These are phyloP conservation scores for Sordariomycetes sp. DNA, from an alignment of 2,329 filamentous ascomycete species.

Conservation along the genomic window DNA sequence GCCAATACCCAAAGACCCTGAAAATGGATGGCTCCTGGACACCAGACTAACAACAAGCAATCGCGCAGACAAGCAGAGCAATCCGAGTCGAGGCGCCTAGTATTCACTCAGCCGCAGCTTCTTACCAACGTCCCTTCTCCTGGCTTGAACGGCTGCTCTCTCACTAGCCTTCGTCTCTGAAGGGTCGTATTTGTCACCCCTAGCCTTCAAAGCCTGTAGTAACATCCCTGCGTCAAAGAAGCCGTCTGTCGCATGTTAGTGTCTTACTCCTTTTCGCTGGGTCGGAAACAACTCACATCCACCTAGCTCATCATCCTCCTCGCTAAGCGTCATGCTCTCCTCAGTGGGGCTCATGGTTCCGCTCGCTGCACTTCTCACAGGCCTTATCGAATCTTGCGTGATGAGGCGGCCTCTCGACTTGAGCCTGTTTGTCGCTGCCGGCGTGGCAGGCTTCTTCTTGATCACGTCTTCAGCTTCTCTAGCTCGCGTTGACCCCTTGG, in stretches of 20 bases:
- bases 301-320: slow-evolving; percentile 82
- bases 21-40: no score
- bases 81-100: slow-evolving; percentile 17
- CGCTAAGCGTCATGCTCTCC: slow-evolving; percentile 64
- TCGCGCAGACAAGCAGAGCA: background rate
- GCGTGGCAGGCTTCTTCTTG: slow-evolving; percentile 20
- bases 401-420: slow-evolving; percentile 71
- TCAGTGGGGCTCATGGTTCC: slow-evolving; percentile 54
- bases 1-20: no score
- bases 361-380: slow-evolving; percentile 19
- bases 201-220: slow-evolving; percentile 73
- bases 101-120: slow-evolving; percentile 64
- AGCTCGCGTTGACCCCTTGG: slow-evolving; percentile 28
- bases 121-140: slow-evolving; percentile 63
- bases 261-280: slow-evolving; percentile 1
- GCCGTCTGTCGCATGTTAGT: slow-evolving; percentile 54
- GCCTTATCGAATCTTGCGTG: slow-evolving; percentile 39
- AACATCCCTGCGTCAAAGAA: slow-evolving; percentile 98
- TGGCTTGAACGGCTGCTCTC: slow-evolving; percentile 47
- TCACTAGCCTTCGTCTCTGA: slow-evolving; percentile 47
- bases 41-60: background rate
- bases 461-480: slow-evolving; percentile 38
- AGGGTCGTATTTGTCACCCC: slow-evolving; percentile 43
- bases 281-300: slow-evolving; percentile 64
- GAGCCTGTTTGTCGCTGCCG: slow-evolving; percentile 31